Conservation (phyloP, 75 land plant species). For the Selaginella tamariscina region DNA sequence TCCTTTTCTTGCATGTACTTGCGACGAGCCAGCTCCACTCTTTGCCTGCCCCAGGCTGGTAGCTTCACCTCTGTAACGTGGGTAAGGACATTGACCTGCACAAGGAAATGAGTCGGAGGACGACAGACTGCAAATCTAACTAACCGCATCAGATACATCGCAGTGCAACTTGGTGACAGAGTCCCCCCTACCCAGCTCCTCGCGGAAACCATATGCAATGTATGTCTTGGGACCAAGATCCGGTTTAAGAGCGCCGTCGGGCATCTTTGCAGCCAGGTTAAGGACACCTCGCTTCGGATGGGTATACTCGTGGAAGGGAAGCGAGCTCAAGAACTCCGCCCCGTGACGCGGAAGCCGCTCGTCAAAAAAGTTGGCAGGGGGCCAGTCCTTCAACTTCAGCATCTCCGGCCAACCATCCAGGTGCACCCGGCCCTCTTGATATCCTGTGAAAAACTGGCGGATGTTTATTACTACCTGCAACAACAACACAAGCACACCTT, state of each 20-base stretch:
- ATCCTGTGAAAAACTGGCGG: slow-evolving; percentile 67
- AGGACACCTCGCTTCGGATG: slow-evolving; percentile 60
- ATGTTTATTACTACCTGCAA: slow-evolving; percentile 70
- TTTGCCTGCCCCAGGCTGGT: slow-evolving; percentile 14
- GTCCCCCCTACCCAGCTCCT: slow-evolving; percentile 84
- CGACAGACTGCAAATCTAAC: background rate
- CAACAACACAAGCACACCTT: background rate
- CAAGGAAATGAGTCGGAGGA: background rate
- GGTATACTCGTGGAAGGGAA: slow-evolving; percentile 78
- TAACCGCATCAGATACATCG: slow-evolving; percentile 89
- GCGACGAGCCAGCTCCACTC: slow-evolving; percentile 26
- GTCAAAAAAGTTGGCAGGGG: slow-evolving; percentile 68
- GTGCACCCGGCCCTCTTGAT: slow-evolving; percentile 52
- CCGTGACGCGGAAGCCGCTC: slow-evolving; percentile 79
- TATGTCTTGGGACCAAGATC: slow-evolving; percentile 87
- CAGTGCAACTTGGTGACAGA: slow-evolving; percentile 95
- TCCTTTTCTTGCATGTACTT: slow-evolving; percentile 10
- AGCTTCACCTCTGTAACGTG: slow-evolving; percentile 45
- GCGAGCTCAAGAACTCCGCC: slow-evolving; percentile 53
- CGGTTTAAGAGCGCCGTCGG: slow-evolving; percentile 41
- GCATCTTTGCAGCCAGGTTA: slow-evolving; percentile 70
- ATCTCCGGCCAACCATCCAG: slow-evolving; percentile 61
- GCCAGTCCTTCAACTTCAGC: slow-evolving; percentile 91
- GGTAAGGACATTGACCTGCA: slow-evolving; percentile 70
- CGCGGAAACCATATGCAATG: slow-evolving; percentile 65